Conservation (phyloP, 768 basidiomycete species). For the Coprinopsis sp. region DNA sequence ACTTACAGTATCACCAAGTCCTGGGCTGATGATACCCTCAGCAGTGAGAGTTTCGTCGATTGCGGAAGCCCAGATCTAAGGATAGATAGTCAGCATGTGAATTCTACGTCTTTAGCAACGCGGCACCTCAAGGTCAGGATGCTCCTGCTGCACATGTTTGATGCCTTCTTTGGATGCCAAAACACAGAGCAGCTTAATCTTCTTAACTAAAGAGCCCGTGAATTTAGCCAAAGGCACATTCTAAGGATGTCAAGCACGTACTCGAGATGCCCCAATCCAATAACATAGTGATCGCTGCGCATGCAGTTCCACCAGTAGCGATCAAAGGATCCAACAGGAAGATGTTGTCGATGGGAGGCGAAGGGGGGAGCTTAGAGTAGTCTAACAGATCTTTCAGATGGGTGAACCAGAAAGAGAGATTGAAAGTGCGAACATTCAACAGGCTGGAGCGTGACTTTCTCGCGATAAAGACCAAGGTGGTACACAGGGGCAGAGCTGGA, state of each 20-base stretch:
- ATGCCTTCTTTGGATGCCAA: constrained; percentile 78
- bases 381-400: constrained; percentile 39
- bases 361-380: constrained; percentile 82
- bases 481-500: constrained; percentile 76
- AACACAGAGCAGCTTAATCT: constrained; percentile 79
- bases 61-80: constrained; percentile 82
- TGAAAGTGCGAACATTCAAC: constrained; percentile 67
- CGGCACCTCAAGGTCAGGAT: constrained; percentile 78
- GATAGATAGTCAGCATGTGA: not conserved
- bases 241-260: constrained; percentile 26
- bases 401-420: not conserved
- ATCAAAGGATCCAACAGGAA: constrained; percentile 89
- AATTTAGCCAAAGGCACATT: not conserved
- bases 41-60: constrained; percentile 68
- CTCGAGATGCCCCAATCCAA: constrained; percentile 76
- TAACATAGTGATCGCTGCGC: constrained; percentile 84
- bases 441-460: constrained; percentile 82
- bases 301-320: constrained; percentile 90
- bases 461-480: constrained; percentile 86
- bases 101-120: constrained; percentile 6
- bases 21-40: constrained; percentile 83
- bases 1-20: constrained; percentile 85
- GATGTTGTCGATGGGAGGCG: constrained; percentile 74
- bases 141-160: constrained; percentile 53
- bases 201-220: constrained; percentile 37